phyloP scores from a whole-genome alignment of 202 grass and related monocot genomes.

The Eragrostis tef region DNA sequence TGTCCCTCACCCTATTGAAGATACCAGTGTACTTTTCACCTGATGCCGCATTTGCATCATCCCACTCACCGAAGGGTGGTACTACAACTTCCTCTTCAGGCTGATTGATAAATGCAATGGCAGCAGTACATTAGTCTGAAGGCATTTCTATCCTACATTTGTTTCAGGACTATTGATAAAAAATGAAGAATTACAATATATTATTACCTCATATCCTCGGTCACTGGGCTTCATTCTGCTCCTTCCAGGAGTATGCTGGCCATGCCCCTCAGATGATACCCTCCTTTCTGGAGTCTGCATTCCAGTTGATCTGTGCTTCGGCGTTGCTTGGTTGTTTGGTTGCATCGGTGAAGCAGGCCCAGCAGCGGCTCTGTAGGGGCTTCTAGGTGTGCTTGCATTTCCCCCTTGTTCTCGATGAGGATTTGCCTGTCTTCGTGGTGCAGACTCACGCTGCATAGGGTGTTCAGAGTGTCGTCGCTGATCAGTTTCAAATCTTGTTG shows the following conservation, averaged over 20 bases:
- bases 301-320: conserved; percentile 39
- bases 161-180: conserved; percentile 12
- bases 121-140: conserved; percentile 36
- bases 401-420: conserved; percentile 37
- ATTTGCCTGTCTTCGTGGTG: conserved; percentile 31
- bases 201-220: conserved; percentile 37
- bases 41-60: conserved; percentile 53
- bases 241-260: conserved; percentile 52
- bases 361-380: conserved; percentile 46
- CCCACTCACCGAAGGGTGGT: conserved; percentile 67
- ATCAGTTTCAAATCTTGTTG: conserved; percentile 41
- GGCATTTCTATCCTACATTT: neutral
- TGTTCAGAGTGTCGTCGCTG: conserved; percentile 2
- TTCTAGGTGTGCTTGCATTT: conserved; percentile 3
- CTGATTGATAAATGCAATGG: conserved; percentile 46
- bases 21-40: conserved; percentile 61
- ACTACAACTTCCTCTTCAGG: conserved; percentile 52
- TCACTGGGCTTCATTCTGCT: conserved; percentile 37
- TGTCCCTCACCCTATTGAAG: conserved; percentile 58
- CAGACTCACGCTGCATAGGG: conserved; percentile 33
- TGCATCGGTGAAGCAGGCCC: conserved; percentile 51
- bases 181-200: conserved; percentile 30
- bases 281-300: conserved; percentile 54
- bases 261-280: conserved; percentile 36
- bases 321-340: conserved; percentile 40